Conservation (phyloP, 2,329 filamentous ascomycete genomes). For the Colletotrichum agaves region DNA sequence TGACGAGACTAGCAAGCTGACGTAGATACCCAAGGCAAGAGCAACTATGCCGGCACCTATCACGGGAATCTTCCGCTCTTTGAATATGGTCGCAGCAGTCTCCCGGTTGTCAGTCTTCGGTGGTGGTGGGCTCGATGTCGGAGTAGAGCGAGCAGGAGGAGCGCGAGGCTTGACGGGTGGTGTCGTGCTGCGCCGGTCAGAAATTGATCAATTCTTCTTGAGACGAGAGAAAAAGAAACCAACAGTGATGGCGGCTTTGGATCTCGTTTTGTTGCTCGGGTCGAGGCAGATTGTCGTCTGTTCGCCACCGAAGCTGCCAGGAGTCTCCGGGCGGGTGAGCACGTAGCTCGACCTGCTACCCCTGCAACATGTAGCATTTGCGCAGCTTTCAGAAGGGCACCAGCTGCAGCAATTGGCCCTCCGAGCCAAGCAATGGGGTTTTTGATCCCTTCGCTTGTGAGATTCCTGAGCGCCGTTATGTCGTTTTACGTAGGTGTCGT, state of each 20-base stretch:
- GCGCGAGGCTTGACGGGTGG: no score
- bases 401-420: neutral
- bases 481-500: no score
- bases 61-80: conserved; percentile 26
- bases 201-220: neutral
- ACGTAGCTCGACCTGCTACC: neutral
- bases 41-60: conserved; percentile 34
- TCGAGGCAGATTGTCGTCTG: neutral
- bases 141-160: conserved; percentile 1
- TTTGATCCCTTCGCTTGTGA: no score
- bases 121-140: neutral
- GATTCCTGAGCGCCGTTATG: no score
- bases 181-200: neutral
- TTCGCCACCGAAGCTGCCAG: neutral
- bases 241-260: neutral
- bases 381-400: neutral
- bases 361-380: neutral
- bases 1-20: conserved; percentile 32
- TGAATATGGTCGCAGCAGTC: conserved; percentile 35
- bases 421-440: no score
- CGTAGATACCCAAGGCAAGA: conserved; percentile 31
- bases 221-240: neutral
- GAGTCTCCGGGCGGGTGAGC: neutral
- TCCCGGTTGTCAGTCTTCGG: neutral
- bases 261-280: neutral